A percentile compares a stretch with the other conserved stretches of the same genome.
Conservation (phyloP, 805 yeast genomes). For the Candida palmyrensis region DNA sequence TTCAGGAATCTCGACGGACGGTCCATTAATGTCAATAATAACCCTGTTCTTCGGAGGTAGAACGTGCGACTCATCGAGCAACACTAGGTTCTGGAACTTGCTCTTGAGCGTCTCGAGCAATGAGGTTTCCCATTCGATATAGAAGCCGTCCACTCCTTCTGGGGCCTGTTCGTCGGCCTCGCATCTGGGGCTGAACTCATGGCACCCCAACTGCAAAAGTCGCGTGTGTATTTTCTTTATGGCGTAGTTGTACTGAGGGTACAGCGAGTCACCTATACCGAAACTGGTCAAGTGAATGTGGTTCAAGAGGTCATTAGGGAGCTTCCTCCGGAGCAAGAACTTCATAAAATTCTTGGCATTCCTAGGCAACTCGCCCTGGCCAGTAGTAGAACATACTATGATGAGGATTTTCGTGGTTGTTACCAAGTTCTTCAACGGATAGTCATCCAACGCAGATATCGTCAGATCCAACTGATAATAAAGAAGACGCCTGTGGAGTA, state of each 20-base stretch:
- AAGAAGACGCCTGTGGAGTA: slow-evolving; percentile 51
- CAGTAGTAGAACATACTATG: slow-evolving; percentile 81
- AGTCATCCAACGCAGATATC: slow-evolving; percentile 54
- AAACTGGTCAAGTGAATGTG: slow-evolving; percentile 66
- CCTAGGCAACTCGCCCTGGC: slow-evolving; percentile 90
- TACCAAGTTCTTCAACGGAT: slow-evolving; percentile 49
- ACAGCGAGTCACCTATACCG: slow-evolving; percentile 92
- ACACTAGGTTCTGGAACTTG: no score
- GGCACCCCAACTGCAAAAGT: slow-evolving; percentile 75
- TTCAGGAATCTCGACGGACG: neutral
- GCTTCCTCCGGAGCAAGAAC: slow-evolving; percentile 59
- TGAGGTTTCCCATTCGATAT: slow-evolving; percentile 63
- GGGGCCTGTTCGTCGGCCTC: slow-evolving; percentile 87
- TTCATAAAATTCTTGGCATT: slow-evolving; percentile 73
- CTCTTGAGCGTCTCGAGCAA: slow-evolving; percentile 29
- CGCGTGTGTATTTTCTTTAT: slow-evolving; percentile 76
- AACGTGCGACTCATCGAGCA: slow-evolving; percentile 12
- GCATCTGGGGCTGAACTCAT: slow-evolving; percentile 63
- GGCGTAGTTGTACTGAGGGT: slow-evolving; percentile 87
- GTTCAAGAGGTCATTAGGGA: slow-evolving; percentile 54
- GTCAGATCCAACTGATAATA: slow-evolving; percentile 46
- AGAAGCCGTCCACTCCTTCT: slow-evolving; percentile 75
- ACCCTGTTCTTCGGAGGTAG: neutral
- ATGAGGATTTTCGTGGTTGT: slow-evolving; percentile 43
- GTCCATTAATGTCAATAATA: neutral